phyloP scores from a whole-genome alignment of 495 filamentous ascomycete genomes.

The Parathielavia hyrcaniae region DNA sequence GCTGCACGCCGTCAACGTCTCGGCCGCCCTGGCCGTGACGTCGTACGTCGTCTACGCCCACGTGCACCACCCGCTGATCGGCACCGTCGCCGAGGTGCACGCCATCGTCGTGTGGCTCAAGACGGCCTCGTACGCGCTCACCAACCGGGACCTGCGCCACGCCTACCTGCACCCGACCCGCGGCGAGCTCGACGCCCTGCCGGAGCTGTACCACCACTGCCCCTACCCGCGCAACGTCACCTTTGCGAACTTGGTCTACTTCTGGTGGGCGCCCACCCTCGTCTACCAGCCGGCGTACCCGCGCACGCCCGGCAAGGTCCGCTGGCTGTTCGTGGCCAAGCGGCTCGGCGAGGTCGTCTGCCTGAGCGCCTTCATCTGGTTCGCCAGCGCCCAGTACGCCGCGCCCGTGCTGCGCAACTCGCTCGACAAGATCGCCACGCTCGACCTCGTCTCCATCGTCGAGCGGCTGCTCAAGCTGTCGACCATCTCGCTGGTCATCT shows the following conservation, averaged over 20 bases:
- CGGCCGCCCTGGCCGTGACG: constrained; percentile 71
- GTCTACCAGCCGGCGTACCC: constrained; percentile 98
- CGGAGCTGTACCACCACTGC: constrained; percentile 72
- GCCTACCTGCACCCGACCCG: constrained; percentile 68
- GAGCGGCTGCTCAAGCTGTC: constrained; percentile 91
- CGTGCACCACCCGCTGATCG: constrained; percentile 89
- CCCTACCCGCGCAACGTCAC: constrained; percentile 90
- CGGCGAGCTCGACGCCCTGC: constrained; percentile 54
- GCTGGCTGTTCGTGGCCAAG: constrained; percentile 82
- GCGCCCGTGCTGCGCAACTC: constrained; percentile 83
- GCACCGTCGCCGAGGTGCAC: constrained; percentile 82
- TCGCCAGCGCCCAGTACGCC: constrained; percentile 86
- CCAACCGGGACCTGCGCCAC: constrained; percentile 89
- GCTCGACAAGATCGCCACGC: constrained; percentile 71
- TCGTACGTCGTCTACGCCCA: constrained; percentile 79
- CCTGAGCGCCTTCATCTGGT: constrained; percentile 84
- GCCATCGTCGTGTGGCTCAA: constrained; percentile 96
- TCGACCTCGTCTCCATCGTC: constrained; percentile 73
- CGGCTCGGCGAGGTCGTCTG: constrained; percentile 67
- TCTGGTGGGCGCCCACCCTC: constrained; percentile 94
- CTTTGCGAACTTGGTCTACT: constrained; percentile 77
- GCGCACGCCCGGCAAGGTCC: constrained; percentile 58
- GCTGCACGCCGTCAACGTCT: constrained; percentile 75
- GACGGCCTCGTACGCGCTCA: constrained; percentile 90
- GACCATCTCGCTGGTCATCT: constrained; percentile 88